Evolutionary conservation across 805 yeast species (phyloP).

Genomic region (Kuraishia hungarica): DNA sequence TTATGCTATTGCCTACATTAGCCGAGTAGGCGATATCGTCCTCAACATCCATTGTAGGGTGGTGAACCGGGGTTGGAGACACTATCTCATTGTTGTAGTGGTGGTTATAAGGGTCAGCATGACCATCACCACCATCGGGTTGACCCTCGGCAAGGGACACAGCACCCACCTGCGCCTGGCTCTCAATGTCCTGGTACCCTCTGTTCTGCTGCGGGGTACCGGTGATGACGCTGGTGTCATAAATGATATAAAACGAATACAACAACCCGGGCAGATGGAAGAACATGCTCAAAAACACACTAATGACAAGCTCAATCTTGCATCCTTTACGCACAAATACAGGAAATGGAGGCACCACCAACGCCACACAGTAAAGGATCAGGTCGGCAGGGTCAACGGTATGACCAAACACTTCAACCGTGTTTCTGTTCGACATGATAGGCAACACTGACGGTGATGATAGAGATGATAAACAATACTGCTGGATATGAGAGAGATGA

Average conservation of each 20-base stretch:
- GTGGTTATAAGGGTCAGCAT: neutral
- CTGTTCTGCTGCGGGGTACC: constrained; percentile 10
- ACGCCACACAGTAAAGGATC: constrained; percentile 49
- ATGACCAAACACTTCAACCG: constrained; percentile 9
- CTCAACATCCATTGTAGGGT: neutral
- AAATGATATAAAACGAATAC: constrained; percentile 39
- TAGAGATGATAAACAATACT: too few species aligned
- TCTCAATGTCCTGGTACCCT: constrained; percentile 3
- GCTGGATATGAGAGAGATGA: too few species aligned
- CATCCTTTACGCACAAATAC: constrained; percentile 59
- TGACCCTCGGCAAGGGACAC: neutral
- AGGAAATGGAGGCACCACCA: constrained; percentile 68
- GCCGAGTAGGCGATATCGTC: neutral
- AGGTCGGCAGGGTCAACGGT: constrained; percentile 32
- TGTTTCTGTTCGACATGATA: constrained; percentile 1
- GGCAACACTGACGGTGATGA: too few species aligned
- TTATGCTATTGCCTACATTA: neutral
- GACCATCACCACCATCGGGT: neutral
- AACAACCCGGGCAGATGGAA: constrained; percentile 45
- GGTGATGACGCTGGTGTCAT: constrained; percentile 16
- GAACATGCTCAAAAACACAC: constrained; percentile 30
- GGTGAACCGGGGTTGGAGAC: neutral
- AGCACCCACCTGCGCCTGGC: neutral
- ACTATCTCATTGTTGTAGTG: neutral
- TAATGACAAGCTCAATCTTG: constrained; percentile 38